phyloP scores from a whole-genome alignment of 139 green algal species.

The Chlorella vulgaris region DNA sequence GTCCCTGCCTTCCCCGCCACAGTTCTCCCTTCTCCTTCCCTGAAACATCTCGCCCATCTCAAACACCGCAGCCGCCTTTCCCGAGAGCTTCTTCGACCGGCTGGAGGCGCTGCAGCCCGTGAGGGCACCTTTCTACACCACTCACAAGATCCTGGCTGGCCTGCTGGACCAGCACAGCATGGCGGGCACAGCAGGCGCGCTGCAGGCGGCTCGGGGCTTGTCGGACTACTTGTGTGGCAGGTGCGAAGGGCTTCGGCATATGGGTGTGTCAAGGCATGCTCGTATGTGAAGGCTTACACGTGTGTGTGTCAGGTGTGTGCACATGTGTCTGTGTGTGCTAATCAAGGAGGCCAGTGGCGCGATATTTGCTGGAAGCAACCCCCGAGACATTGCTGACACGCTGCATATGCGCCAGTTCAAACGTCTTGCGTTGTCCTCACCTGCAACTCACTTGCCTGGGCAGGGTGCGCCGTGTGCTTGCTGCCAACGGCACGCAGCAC shows the following conservation, averaged over 20 bases:
- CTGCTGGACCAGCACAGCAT: constrained; percentile 66
- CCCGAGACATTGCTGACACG: no score
- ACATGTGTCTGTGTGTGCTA: no score
- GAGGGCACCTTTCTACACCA: constrained; percentile 74
- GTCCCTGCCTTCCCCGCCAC: no score
- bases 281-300: no score
- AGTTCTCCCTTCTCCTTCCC: no score
- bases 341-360: no score
- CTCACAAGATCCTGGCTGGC: constrained; percentile 77
- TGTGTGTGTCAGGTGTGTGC: no score
- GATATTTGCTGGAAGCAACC: no score
- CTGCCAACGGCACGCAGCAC: constrained; percentile 22
- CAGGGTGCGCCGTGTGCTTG: constrained; percentile 17
- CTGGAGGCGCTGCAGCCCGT: constrained; percentile 61
- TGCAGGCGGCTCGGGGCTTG: constrained; percentile 47
- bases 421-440: no score
- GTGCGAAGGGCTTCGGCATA: background rate
- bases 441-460: no score
- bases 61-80: constrained; percentile 57
- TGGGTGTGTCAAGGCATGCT: no score
- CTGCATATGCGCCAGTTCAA: no score
- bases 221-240: constrained; percentile 52
- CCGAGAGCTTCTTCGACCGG: constrained; percentile 61
- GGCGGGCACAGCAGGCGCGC: constrained; percentile 39
- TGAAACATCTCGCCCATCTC: background rate